Evolutionary conservation across 164 flowering plant genomes (phyloP), one percentile per base, ranked within the genome.

Genomic region (Vitis cinerea): DNA sequence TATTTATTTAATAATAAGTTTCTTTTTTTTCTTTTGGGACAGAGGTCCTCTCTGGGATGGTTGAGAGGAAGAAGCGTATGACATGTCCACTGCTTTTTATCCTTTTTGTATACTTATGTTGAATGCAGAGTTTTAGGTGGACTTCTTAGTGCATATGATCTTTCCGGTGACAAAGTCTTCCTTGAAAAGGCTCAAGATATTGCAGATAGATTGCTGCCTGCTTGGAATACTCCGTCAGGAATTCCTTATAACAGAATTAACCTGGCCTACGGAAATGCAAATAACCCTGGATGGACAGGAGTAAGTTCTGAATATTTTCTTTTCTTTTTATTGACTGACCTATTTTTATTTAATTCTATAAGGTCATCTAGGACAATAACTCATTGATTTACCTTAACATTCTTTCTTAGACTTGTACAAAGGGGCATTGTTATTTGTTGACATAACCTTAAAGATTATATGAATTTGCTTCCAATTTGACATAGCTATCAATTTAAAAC

Each of bases 111-210:
- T 60, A 23, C 50, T 11, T 63, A 2, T 7, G 11, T 63, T 63
- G 11, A 48, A 48, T 48, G 8, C 55, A 63, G 66, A 63, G 66
- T 63, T 48, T 51, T 63, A 47, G 66, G 66, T 8, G 66, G 66
- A 16, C 66, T 63, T 63, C 66, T 63, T 48, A 63, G 66, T 50
- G 54, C 66, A 48, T 63, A 16, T 63, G 66, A 63, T 63, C 66
- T 63, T 15, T 48, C 66, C 0, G 29, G 15, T 8, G 66, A 63
- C 66, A 63, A 50, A 16, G 29, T 63, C 16, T 63, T 63, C 31
- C 55, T 63, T 48, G 66, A 63, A 63, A 63, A 63, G 55, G 66
- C 66, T 48, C 48, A 27, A 50, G 66, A 63, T 17, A 63, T 63
- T 48, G 66, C 66, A 48, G 66, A 63, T 23, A 48, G 66, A 49